Conservation (phyloP, 331 rosid species). For the Malus hybrid region DNA sequence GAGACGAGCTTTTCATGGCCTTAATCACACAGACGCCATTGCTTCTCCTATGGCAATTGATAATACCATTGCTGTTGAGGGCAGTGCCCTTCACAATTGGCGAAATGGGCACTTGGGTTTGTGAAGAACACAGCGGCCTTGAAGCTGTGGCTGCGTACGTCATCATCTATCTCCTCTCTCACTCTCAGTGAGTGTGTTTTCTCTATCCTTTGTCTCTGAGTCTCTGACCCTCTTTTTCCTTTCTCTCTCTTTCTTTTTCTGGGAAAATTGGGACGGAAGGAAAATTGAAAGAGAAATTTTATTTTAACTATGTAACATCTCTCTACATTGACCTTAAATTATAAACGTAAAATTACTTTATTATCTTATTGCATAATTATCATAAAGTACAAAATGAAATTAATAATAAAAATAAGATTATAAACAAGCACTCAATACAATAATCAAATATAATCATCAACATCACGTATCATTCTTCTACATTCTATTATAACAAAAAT, state of each 20-base stretch:
- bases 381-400: too few species aligned
- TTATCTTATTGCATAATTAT: too few species aligned
- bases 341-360: too few species aligned
- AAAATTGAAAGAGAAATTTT: too few species aligned
- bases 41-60: conserved; percentile 6
- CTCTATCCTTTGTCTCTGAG: not conserved
- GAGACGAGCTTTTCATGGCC: conserved; percentile 22
- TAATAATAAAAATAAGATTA: too few species aligned
- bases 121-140: conserved; percentile 20
- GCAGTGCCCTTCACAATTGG: not conserved
- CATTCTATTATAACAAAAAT: too few species aligned
- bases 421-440: too few species aligned
- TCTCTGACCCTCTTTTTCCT: not conserved
- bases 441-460: too few species aligned
- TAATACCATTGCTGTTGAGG: not conserved
- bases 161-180: conserved; percentile 20
- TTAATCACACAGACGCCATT: conserved; percentile 8
- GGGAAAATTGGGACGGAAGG: not conserved
- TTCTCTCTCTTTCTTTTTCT: not conserved
- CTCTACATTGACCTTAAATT: too few species aligned
- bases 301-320: too few species aligned
- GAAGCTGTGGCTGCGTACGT: conserved; percentile 31
- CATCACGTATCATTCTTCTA: too few species aligned
- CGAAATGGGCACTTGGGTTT: conserved; percentile 12
- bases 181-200: not conserved